Conservation (phyloP, 129 eudicot genomes). For the Solidago caesia region DNA sequence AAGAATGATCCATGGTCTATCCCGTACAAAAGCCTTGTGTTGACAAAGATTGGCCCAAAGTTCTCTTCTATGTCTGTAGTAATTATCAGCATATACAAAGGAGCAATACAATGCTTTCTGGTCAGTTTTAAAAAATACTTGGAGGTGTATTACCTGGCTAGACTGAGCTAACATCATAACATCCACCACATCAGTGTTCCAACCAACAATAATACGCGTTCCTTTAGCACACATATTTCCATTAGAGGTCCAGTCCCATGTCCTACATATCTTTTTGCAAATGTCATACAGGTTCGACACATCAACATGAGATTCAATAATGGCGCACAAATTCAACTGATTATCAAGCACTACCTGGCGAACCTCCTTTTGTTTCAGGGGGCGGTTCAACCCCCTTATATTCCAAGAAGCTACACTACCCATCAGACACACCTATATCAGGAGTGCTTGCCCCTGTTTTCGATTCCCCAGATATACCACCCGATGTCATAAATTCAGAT, state of each 20-base stretch:
- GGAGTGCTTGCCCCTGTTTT: neutral
- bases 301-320: neutral
- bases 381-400: neutral
- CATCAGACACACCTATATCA: neutral
- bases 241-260: slow-evolving; percentile 2
- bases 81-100: neutral
- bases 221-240: neutral
- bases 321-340: neutral
- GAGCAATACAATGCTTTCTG: neutral
- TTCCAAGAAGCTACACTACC: neutral
- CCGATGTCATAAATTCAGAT: too few relatives aligned
- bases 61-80: neutral
- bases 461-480: too few relatives aligned
- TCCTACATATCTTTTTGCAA: neutral
- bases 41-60: neutral
- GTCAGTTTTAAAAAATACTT: neutral
- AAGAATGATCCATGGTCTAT: neutral
- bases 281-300: neutral
- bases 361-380: slow-evolving; percentile 4
- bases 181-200: neutral
- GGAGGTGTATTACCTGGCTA: neutral
- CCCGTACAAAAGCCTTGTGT: neutral
- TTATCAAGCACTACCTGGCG: neutral
- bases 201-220: neutral
- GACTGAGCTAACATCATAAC: neutral